These are phyloP conservation scores for Falciphora oryzae DNA, from an alignment of 2,329 filamentous ascomycete species.

Conservation along the genomic window DNA sequence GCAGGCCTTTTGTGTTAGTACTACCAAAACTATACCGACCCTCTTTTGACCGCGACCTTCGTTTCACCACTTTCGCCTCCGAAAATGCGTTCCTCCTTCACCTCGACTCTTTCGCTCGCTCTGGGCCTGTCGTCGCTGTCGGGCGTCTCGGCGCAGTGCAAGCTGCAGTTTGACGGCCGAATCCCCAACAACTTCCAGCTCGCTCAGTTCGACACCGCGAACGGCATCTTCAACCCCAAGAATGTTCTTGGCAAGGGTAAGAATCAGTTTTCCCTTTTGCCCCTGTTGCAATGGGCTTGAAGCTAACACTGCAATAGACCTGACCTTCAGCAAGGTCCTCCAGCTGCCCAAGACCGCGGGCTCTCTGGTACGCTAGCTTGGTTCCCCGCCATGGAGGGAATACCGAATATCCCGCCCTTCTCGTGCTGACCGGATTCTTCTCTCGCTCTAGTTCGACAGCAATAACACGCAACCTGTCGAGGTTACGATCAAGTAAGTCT, in stretches of 20 bases:
- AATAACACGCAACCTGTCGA: slow-evolving; percentile 39
- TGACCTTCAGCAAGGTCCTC: slow-evolving; percentile 46
- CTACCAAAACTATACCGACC: not conserved
- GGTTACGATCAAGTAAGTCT: slow-evolving; percentile 41
- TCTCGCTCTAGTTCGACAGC: slow-evolving; percentile 34
- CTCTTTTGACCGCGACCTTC: too few species aligned
- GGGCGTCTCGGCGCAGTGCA: slow-evolving; percentile 25
- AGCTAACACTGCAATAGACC: slow-evolving; percentile 23
- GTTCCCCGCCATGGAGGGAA: not conserved
- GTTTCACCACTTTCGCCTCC: not conserved
- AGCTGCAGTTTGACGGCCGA: slow-evolving; percentile 41
- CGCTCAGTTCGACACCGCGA: slow-evolving; percentile 33
- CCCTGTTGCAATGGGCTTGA: too few species aligned
- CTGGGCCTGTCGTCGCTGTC: slow-evolving; percentile 13
- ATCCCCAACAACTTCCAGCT: slow-evolving; percentile 31
- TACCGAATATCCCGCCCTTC: not conserved
- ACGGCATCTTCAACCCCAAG: slow-evolving; percentile 42
- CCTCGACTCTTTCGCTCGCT: slow-evolving; percentile 1
- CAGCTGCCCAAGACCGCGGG: slow-evolving; percentile 35
- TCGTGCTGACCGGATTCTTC: not conserved
- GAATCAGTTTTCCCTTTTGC: slow-evolving; percentile 4
- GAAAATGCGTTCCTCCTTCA: slow-evolving; percentile 7
- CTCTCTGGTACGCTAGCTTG: slow-evolving; percentile 30
- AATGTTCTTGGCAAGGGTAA: slow-evolving; percentile 45
- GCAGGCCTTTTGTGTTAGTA: not conserved